Base-by-base conservation (phyloP, 768 basidiomycete genomes). In the Sistotremastrum niveocremeum region DNA sequence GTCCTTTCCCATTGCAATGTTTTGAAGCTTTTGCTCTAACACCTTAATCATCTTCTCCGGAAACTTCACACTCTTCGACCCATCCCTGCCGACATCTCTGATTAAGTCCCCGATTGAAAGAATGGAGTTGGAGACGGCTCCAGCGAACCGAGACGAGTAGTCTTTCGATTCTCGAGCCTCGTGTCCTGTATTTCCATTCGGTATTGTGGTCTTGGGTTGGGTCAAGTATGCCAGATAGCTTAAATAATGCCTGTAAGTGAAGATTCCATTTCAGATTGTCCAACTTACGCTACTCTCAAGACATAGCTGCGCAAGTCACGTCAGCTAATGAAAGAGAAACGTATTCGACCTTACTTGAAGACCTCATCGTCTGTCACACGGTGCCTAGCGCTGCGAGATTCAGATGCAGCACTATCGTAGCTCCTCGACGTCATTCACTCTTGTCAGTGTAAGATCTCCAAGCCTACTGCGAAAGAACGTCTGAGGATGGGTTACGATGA, bases 21-120 rank as follows among this genome's bases (percentile, higher is more conserved):
- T 77, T 67, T 93, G 84, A 62, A 98, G 62, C 62, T 80, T 86
- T 64, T 80, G 76, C 60, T 95, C 91, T 51, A 99, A 66, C 6
- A 86, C 82, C 64, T 91, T 97, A 47, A 97, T 60, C 49, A 95
- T 66, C 63, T 90, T 91, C 65, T 97, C 90, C 0, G 94, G 93
- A 61, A 93, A 97, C 59, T 86, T 88, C 58, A 86, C 84, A 49
- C 77, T 84, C 67, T 84, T 89, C 45, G 79, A 75, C 4, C 85
- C 81, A 62, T 82, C 83, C 49, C 79, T 62, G 28, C 51, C 50
- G 47, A 77, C 72, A 54, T 84, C 86, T 60, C 80, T 80, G 68
- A 86, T 84, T 60, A 88, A 69, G 60, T 89, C 87, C 29, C 79
- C 77, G 48, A 90, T 76, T 7, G 71, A 71, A 42, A 72, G 64